These are phyloP conservation scores for Glaciozyma martinii DNA, from an alignment of 768 basidiomycete genomes.

Conservation along the genomic window DNA sequence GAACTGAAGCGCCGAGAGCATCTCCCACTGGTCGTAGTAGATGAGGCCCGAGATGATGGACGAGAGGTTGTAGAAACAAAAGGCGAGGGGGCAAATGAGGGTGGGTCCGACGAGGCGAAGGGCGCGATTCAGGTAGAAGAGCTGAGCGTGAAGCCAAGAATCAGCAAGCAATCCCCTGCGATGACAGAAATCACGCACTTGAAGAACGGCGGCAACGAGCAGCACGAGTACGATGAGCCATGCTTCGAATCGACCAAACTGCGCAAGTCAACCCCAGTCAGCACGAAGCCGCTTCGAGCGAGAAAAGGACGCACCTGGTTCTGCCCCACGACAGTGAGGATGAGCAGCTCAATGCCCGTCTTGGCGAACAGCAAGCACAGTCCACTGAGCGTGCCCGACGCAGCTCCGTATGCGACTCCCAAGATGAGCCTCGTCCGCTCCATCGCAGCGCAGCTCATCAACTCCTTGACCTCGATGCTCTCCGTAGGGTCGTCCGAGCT, in stretches of 20 bases:
- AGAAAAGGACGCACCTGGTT: conserved; percentile 57
- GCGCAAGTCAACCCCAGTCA: background rate
- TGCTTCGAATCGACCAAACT: conserved; percentile 40
- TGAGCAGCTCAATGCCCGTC: conserved; percentile 77
- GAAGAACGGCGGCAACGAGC: conserved; percentile 63
- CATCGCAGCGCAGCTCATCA: background rate
- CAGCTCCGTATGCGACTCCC: conserved; percentile 75
- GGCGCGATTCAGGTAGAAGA: conserved; percentile 42
- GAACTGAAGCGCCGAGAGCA: conserved; percentile 62
- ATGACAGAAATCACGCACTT: conserved; percentile 39
- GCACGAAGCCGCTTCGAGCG: background rate
- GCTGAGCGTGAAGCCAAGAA: conserved; percentile 11
- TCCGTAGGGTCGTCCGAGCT: background rate
- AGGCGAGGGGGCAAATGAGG: conserved; percentile 51
- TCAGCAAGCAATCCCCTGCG: background rate
- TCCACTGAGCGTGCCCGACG: conserved; percentile 78
- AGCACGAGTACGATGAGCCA: conserved; percentile 72
- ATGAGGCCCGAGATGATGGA: conserved; percentile 81
- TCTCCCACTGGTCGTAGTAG: conserved; percentile 75
- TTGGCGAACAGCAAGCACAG: conserved; percentile 92
- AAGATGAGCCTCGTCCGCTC: conserved; percentile 53
- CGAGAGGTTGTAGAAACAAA: conserved; percentile 89
- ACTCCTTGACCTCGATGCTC: background rate
- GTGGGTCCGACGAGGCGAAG: conserved; percentile 66
- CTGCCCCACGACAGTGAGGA: conserved; percentile 60